Evolutionary conservation across 345 rosid species (phyloP).

Genomic region (Bruguiera gymnorhiza): DNA sequence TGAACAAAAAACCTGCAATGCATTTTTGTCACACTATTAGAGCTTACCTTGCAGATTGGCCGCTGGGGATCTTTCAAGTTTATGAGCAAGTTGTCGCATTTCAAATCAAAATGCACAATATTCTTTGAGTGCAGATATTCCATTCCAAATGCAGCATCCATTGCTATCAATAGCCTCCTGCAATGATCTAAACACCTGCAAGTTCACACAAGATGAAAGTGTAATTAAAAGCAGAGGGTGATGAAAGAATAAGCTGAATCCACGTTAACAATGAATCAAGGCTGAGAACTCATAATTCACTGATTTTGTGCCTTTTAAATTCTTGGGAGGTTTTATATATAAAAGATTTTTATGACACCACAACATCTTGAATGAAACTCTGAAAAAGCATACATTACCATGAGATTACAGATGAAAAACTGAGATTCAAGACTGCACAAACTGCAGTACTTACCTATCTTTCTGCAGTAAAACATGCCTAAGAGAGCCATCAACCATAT

Average conservation of each 20-base stretch:
- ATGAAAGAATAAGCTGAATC: constrained; percentile 3
- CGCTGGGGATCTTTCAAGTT: constrained; percentile 91
- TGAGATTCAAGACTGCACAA: constrained; percentile 14
- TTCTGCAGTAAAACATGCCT: constrained; percentile 84
- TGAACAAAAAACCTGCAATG: neutral
- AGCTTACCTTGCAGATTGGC: constrained; percentile 92
- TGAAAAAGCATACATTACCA: neutral
- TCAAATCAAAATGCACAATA: constrained; percentile 95
- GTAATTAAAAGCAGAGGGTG: constrained; percentile 8
- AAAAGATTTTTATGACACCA: neutral
- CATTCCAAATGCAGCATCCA: constrained; percentile 99
- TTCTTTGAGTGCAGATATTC: constrained; percentile 94
- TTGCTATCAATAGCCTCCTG: constrained; percentile 88
- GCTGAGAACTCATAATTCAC: neutral
- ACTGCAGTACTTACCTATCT: constrained; percentile 55
- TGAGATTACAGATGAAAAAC: constrained; percentile 13
- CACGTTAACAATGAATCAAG: constrained; percentile 1
- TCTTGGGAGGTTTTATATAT: neutral
- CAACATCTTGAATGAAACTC: neutral
- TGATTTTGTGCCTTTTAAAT: neutral
- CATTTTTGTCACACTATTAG: neutral
- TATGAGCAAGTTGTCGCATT: constrained; percentile 94
- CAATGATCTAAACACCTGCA: constrained; percentile 83
- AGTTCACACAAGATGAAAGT: constrained; percentile 14
- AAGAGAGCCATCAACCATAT: constrained; percentile 95